A percentile compares a stretch with the other conserved stretches of the same genome.
These are phyloP conservation scores for Aspergillus sp. DNA, from an alignment of 2,329 filamentous ascomycete species.

Conservation along the genomic window DNA sequence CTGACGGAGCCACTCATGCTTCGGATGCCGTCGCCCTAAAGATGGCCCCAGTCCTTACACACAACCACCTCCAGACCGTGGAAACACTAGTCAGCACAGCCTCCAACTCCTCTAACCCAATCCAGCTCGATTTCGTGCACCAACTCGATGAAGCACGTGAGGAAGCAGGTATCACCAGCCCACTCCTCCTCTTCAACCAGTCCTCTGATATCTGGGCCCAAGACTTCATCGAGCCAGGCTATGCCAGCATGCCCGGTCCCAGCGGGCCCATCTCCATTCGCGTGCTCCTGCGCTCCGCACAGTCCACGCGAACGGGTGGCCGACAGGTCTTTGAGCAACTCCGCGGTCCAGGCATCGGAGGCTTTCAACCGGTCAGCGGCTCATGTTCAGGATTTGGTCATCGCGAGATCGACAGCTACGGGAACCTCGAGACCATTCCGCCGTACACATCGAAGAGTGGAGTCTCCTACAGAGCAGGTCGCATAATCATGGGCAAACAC, in stretches of 20 bases:
- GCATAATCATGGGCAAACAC: constrained; percentile 29
- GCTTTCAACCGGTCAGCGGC: constrained; percentile 31
- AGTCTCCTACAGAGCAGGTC: constrained; percentile 25
- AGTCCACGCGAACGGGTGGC: constrained; percentile 33
- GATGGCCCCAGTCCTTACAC: constrained; percentile 45
- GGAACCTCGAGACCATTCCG: constrained; percentile 48
- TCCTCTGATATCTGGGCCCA: constrained; percentile 44
- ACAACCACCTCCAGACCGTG: constrained; percentile 42
- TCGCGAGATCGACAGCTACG: constrained; percentile 29
- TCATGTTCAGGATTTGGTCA: constrained; percentile 15
- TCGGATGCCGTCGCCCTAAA: constrained; percentile 35
- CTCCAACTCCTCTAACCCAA: constrained; percentile 12
- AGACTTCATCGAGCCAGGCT: constrained; percentile 47
- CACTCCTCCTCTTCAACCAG: constrained; percentile 29
- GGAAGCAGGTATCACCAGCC: constrained; percentile 21
- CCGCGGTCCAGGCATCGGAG: constrained; percentile 32
- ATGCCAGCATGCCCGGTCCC: constrained; percentile 46
- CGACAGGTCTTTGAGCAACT: constrained; percentile 40
- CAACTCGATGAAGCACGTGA: constrained; percentile 10
- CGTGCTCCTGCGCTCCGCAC: constrained; percentile 37
- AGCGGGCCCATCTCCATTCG: constrained; percentile 37
- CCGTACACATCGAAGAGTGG: constrained; percentile 28
- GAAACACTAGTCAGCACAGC: constrained; percentile 32
- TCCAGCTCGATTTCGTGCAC: constrained; percentile 15
- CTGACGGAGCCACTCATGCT: constrained; percentile 28